Evolutionary conservation across 1,284 basidiomycete species (phyloP).

Genomic region (Ceratobasidium sp.): DNA sequence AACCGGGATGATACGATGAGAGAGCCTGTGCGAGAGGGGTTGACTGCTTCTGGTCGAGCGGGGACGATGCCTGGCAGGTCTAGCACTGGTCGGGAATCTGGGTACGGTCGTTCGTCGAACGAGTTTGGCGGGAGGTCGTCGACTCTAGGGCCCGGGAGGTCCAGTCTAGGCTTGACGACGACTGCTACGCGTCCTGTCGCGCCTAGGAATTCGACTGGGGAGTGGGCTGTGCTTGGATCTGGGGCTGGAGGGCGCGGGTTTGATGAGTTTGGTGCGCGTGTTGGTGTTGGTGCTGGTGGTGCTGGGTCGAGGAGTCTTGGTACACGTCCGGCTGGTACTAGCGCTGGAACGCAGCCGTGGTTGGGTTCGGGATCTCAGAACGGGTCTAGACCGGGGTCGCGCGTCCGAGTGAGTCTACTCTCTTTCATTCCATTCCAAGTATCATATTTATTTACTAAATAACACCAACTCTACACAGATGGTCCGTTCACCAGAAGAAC

Average conservation of each 20-base stretch:
- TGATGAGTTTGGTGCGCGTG: slow-evolving; percentile 6
- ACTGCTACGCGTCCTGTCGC: slow-evolving; percentile 6
- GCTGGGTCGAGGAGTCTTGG: slow-evolving; percentile 6
- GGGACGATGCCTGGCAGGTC: not conserved
- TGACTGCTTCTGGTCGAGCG: not conserved
- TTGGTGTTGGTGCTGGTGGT: not conserved
- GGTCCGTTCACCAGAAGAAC: not conserved
- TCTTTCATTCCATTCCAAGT: not conserved
- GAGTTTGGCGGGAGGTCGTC: not conserved
- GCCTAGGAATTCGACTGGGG: slow-evolving; percentile 13
- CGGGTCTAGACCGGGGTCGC: not conserved
- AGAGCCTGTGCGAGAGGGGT: not conserved
- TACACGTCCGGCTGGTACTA: not conserved
- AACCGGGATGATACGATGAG: not conserved
- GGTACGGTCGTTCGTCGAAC: not conserved
- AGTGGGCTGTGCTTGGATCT: slow-evolving; percentile 24
- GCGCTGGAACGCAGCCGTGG: not conserved
- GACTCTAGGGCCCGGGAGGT: not conserved
- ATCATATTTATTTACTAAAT: not conserved
- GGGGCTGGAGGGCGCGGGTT: not conserved
- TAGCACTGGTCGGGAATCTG: too few relatives aligned
- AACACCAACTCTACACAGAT: not conserved
- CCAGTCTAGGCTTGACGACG: not conserved
- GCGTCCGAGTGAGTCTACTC: not conserved
- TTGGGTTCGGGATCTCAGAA: not conserved